A percentile compares a stretch with the other conserved stretches of the same genome.
Evolutionary conservation across 768 basidiomycete genomes (phyloP).

Genomic region (Hebeloma cylindrosporum): DNA sequence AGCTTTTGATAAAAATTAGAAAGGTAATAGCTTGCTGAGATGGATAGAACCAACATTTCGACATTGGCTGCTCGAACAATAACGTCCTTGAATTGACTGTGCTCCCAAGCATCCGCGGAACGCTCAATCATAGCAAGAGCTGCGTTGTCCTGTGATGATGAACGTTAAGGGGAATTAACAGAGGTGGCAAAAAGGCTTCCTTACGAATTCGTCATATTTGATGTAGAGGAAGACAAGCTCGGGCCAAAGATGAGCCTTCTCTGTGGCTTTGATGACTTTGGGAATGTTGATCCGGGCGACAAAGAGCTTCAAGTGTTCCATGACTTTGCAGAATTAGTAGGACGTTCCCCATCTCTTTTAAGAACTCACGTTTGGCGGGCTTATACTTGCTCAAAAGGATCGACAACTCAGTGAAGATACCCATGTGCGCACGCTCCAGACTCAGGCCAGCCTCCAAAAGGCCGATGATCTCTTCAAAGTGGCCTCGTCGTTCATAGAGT

Average conservation of each 20-base stretch:
- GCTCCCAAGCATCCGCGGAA: conserved; percentile 98
- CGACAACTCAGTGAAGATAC: conserved; percentile 94
- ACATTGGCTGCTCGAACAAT: conserved; percentile 95
- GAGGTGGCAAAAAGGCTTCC: conserved; percentile 26
- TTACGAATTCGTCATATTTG: conserved; percentile 93
- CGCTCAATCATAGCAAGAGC: conserved; percentile 99
- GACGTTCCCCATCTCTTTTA: neutral
- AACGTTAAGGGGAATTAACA: neutral
- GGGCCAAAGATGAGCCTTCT: conserved; percentile 97
- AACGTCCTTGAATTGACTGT: conserved; percentile 99
- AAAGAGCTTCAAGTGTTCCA: conserved; percentile 98
- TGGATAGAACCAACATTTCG: conserved; percentile 69
- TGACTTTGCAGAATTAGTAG: conserved; percentile 55
- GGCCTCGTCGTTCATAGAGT: conserved; percentile 87
- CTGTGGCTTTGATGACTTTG: conserved; percentile 96
- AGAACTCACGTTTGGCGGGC: conserved; percentile 82
- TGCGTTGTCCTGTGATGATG: conserved; percentile 76
- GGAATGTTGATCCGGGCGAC: conserved; percentile 97
- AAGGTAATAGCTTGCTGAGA: neutral
- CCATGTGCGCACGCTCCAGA: conserved; percentile 97
- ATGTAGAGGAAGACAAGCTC: conserved; percentile 98
- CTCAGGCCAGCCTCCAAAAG: conserved; percentile 95
- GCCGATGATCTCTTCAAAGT: conserved; percentile 91
- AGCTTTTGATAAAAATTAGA: conserved; percentile 44
- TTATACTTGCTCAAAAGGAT: conserved; percentile 94